Evolutionary conservation across 495 filamentous ascomycete genomes (phyloP).

Genomic region (Xylaria telfairii): DNA sequence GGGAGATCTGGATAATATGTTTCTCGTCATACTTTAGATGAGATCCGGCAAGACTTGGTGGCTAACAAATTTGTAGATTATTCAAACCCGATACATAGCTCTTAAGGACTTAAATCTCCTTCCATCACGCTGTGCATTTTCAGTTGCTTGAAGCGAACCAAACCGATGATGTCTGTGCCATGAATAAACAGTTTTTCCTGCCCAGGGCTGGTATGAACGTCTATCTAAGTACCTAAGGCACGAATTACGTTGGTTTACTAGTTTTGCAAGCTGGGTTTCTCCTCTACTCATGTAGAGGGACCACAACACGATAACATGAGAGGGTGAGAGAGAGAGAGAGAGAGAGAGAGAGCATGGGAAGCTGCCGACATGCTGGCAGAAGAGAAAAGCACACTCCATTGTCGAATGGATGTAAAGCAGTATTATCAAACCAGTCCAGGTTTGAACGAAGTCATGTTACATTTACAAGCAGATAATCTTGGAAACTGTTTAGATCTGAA

Average conservation of each 20-base stretch:
- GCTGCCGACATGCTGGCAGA: not conserved
- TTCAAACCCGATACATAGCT: not conserved
- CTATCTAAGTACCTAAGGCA: not conserved
- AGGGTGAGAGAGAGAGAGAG: not conserved
- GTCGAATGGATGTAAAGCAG: not conserved
- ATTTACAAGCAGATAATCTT: not conserved
- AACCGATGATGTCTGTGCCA: not conserved
- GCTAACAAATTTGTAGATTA: conserved; percentile 12
- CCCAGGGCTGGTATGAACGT: not conserved
- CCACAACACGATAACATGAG: not conserved
- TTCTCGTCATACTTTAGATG: conserved; percentile 4
- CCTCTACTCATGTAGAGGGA: not conserved
- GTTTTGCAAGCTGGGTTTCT: not conserved
- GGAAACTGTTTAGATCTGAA: not conserved
- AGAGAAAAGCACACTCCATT: not conserved
- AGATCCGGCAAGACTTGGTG: not conserved
- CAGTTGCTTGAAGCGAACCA: not conserved
- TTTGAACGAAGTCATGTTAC: not conserved
- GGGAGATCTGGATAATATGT: not conserved
- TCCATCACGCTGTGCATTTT: not conserved
- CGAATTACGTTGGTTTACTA: not conserved
- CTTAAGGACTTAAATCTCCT: not conserved
- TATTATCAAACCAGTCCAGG: not conserved
- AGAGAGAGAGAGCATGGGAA: not conserved
- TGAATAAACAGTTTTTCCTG: not conserved